phyloP scores from a whole-genome alignment of 2,329 filamentous ascomycete genomes.

The Cercospora sp. region DNA sequence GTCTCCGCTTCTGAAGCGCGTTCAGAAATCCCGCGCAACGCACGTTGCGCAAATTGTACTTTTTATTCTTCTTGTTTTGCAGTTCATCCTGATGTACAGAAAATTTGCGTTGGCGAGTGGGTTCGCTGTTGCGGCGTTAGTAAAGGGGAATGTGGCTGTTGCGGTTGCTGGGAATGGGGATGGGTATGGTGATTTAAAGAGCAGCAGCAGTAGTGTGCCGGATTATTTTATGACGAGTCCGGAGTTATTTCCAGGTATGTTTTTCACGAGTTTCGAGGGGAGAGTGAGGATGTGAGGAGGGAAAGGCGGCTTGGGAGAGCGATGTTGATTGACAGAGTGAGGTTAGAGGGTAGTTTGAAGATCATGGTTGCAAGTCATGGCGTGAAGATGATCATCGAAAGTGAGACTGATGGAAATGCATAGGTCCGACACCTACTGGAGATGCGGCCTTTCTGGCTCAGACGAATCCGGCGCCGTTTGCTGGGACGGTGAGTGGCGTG shows the following conservation, averaged over 20 bases:
- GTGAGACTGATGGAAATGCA: neutral
- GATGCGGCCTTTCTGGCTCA: constrained; percentile 69
- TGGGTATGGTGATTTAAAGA: constrained; percentile 16
- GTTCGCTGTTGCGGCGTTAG: constrained; percentile 24
- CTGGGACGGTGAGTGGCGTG: constrained; percentile 41
- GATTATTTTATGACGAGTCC: constrained; percentile 65
- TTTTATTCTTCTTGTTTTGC: constrained; percentile 32
- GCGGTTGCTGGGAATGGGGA: constrained; percentile 1
- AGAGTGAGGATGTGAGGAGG: neutral
- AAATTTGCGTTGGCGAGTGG: constrained; percentile 33
- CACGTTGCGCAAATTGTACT: constrained; percentile 29
- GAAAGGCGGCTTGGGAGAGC: too few species aligned
- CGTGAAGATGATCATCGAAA: neutral
- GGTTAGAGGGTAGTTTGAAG: neutral
- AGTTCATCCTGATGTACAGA: constrained; percentile 39
- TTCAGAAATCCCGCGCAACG: neutral
- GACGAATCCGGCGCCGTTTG: constrained; percentile 66
- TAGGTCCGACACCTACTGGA: constrained; percentile 71
- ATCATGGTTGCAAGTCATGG: neutral
- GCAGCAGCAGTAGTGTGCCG: constrained; percentile 47
- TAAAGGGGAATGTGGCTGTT: constrained; percentile 19
- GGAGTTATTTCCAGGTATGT: constrained; percentile 50
- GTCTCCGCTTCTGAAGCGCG: neutral
- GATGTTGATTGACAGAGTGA: neutral
- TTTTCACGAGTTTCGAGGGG: neutral